A percentile compares a stretch with the other conserved stretches of the same genome.
phyloP scores from a whole-genome alignment of 805 yeast genomes.

The Sungouiella thailandica region DNA sequence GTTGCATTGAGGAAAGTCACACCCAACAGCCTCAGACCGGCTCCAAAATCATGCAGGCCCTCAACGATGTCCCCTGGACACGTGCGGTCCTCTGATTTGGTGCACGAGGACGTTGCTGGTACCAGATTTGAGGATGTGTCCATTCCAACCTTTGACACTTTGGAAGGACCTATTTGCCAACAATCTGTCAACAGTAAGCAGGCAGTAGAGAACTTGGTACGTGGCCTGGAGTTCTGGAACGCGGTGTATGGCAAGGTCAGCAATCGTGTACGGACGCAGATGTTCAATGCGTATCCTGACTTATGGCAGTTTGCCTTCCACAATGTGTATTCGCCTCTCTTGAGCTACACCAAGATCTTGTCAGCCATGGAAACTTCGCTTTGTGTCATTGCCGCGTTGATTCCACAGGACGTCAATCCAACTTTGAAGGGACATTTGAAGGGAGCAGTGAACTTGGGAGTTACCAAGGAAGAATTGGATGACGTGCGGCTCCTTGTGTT shows the following conservation, averaged over 20 bases:
- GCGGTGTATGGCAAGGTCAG: constrained; percentile 73
- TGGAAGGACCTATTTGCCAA: constrained; percentile 37
- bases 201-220: constrained; percentile 23
- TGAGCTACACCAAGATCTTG: constrained; percentile 63
- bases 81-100: constrained; percentile 32
- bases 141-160: constrained; percentile 24
- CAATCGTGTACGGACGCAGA: constrained; percentile 58
- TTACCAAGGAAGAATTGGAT: constrained; percentile 55
- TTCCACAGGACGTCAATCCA: constrained; percentile 92
- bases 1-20: constrained; percentile 60
- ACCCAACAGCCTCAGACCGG: constrained; percentile 38
- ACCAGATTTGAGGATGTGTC: constrained; percentile 26
- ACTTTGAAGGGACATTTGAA: constrained; percentile 86
- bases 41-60: constrained; percentile 22
- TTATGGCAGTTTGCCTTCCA: constrained; percentile 68
- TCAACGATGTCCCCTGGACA: constrained; percentile 27
- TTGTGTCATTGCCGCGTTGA: constrained; percentile 70
- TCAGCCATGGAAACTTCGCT: constrained; percentile 67
- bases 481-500: constrained; percentile 60
- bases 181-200: constrained; percentile 25
- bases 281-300: constrained; percentile 78
- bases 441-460: constrained; percentile 82
- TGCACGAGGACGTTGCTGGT: constrained; percentile 36
- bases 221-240: constrained; percentile 70
- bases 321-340: constrained; percentile 72